Evolutionary conservation across 495 filamentous ascomycete genomes (phyloP).

Genomic region (Penicillium crystallinum): DNA sequence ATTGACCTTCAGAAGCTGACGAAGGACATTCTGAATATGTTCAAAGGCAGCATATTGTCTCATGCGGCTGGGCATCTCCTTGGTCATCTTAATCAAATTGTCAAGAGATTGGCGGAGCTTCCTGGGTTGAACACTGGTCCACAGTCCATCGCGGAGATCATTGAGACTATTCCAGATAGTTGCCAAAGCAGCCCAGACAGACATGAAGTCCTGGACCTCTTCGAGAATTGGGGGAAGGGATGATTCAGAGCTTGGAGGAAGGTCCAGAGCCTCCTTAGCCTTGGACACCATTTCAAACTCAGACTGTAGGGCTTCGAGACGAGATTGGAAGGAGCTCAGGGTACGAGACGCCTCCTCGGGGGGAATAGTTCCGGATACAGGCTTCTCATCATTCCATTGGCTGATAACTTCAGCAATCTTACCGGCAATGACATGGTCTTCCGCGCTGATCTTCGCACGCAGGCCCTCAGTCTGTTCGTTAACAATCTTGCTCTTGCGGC

Average conservation of each 20-base stretch:
- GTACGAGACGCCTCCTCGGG: slow-evolving; percentile 79
- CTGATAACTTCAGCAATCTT: slow-evolving; percentile 77
- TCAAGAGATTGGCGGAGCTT: slow-evolving; percentile 88
- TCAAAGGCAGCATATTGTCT: slow-evolving; percentile 98
- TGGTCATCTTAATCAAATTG: slow-evolving; percentile 91
- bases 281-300: slow-evolving; percentile 92
- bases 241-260: slow-evolving; percentile 72
- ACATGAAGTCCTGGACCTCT: slow-evolving; percentile 97
- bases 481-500: slow-evolving; percentile 86
- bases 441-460: slow-evolving; percentile 90
- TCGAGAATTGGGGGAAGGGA: slow-evolving; percentile 77
- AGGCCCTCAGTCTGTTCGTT: slow-evolving; percentile 93
- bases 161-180: slow-evolving; percentile 97
- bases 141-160: slow-evolving; percentile 83
- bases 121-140: slow-evolving; percentile 87
- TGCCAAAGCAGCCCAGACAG: slow-evolving; percentile 89
- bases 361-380: slow-evolving; percentile 86
- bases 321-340: slow-evolving; percentile 71
- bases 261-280: slow-evolving; percentile 92
- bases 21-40: slow-evolving; percentile 89
- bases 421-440: slow-evolving; percentile 82
- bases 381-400: slow-evolving; percentile 94
- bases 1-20: slow-evolving; percentile 84
- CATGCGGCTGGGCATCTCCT: slow-evolving; percentile 99
- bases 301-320: slow-evolving; percentile 72